Evolutionary conservation across 2,329 filamentous ascomycete genomes (phyloP), one percentile per base, ranked within the genome.

Genomic region (Pseudogymnoascus sp.): DNA sequence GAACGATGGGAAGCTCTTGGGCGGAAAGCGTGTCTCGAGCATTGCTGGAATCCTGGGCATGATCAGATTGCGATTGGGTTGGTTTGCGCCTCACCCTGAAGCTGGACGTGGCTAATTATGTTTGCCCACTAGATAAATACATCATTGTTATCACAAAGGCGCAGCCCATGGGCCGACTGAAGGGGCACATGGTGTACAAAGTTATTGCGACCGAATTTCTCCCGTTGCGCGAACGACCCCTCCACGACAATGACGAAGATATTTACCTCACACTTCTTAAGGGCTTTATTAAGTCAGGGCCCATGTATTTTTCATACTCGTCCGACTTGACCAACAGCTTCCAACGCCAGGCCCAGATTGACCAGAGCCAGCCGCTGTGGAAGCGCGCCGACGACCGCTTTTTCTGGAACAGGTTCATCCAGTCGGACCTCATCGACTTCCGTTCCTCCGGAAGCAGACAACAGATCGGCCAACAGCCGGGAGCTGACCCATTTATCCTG

Each of bases 261-360:
- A 88, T 84, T 67, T 97, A 96, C 73, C 81, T 97, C 59, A 75
- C 79, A 57, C 80, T 97, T 59, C 82, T 99, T 67, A 91, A 91
- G 73, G 83, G 81, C 55, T 85, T 94, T 63, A 81, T 99, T 67
- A 88, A 88, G 72, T 85, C 83, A 10, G 89, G 89, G 0, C 90
- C 92, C 7, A 91, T 97, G 86, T 97, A 95, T 80, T 99, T 96
- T 70, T 97, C 94, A 61, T 99, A 99, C 77, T 92, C 92, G 7
- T 84, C 95, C 72, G 94, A 99, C 74, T 82, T 99, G 65, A 99
- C 94, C 67, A 99, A 95, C 78, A 92, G 84, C 71, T 96, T 97
- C 77, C 94, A 99, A 76, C 85, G 94, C 64, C 94, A 97, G 72
- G 85, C 92, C 3, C 84, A 92, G 66, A 78, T 84, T 65, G 84